Base-by-base conservation (phyloP, 306 rosid species). In the Corylus americana region DNA sequence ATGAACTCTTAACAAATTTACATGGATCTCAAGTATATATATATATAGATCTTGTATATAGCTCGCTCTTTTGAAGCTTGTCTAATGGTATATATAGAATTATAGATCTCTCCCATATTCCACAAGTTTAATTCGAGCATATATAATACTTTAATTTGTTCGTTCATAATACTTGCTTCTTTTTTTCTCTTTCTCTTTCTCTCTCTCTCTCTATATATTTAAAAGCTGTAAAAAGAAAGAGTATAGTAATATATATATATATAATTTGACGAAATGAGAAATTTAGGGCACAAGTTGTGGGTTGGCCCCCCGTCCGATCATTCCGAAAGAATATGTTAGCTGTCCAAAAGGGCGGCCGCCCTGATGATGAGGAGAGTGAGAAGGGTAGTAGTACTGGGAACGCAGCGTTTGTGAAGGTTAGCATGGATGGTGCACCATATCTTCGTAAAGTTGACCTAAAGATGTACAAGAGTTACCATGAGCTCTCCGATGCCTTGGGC, bases 401-500 rank as follows among this genome's bases (percentile, higher is more conserved):
- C 9, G 86, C 71, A 57, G 87, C 87, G 70, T 83, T 91, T 64
- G 97, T 95, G 62, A 93, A 95, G 85, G 99, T 95, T 4, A 92
- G 98, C 91, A 86, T 95, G 89, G 97, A 95, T 47, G 99, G 99
- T 47, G 99, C 99, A 29, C 99, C 99, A 45, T 95, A 92, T 61
- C 99, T 95, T 45, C 97, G 99, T 55, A 93, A 95, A 54, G 90
- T 95, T 49, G 99, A 93, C 80, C 81, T 95, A 66, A 88, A 50
- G 70, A 81, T 87, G 66, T 91, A 84, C 89, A 90, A 82, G 47
- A 81, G 82, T 72, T 95, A 95, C 87, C 90, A 84, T 25, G 64
- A 93, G 31, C 97, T 95, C 77, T 91, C 92, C 62, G 89, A 90
- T 86, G 94, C 98, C 82, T 86, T 95, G 0, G 90, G 86, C 85